These are phyloP conservation scores for Prunus yedoensis DNA, from an alignment of 331 rosid species.

Conservation along the genomic window DNA sequence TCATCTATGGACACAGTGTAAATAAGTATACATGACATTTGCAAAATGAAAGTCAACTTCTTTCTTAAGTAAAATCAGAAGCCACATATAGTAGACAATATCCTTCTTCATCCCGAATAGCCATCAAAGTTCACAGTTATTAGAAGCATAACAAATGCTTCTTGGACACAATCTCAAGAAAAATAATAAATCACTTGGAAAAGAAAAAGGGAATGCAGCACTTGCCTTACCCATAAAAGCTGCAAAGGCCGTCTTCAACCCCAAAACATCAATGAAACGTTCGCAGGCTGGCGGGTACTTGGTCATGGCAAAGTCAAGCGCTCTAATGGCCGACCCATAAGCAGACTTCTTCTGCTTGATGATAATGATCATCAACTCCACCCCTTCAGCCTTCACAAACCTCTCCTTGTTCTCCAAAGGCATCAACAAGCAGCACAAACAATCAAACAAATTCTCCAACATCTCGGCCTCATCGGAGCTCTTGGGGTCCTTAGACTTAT, in stretches of 20 bases:
- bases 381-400: constrained; percentile 97
- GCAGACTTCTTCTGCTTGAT: constrained; percentile 96
- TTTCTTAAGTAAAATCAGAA: no score
- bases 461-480: constrained; percentile 88
- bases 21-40: no score
- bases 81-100: no score
- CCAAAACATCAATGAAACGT: constrained; percentile 92
- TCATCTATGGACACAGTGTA: neutral
- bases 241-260: constrained; percentile 91
- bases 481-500: constrained; percentile 85
- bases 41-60: no score
- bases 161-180: neutral
- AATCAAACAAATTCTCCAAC: constrained; percentile 90
- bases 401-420: constrained; percentile 91
- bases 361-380: constrained; percentile 89
- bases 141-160: neutral
- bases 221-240: constrained; percentile 99
- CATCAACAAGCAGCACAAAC: constrained; percentile 90
- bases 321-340: constrained; percentile 87
- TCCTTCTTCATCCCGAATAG: no score
- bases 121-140: no score
- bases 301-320: constrained; percentile 94
- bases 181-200: neutral
- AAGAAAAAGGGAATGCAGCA: constrained; percentile 21
- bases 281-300: constrained; percentile 93